Percentiles rank a stretch among this genome's conserved stretches.
Conservation (phyloP, 805 yeast genomes). For the Lachancea kluyveri region DNA sequence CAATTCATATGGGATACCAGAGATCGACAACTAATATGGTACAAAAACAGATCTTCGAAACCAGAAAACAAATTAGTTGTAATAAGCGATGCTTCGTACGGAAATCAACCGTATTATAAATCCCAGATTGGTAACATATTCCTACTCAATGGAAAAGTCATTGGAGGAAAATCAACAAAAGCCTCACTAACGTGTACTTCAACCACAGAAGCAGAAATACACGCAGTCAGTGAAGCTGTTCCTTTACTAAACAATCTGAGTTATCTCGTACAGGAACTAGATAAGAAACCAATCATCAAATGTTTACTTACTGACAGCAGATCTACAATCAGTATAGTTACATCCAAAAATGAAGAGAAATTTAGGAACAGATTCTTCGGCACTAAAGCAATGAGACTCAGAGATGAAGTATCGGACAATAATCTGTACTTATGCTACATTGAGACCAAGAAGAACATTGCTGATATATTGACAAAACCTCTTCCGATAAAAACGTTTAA, state of each 20-base stretch:
- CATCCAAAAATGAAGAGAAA: conserved; percentile 2
- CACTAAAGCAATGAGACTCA: conserved; percentile 6
- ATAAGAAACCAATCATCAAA: background rate
- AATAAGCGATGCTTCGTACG: conserved; percentile 1
- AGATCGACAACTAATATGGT: background rate
- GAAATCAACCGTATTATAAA: background rate
- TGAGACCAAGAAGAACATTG: conserved; percentile 3
- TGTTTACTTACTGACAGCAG: conserved; percentile 5
- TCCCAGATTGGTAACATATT: conserved; percentile 2
- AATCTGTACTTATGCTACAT: conserved; percentile 3
- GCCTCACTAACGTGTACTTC: conserved; percentile 1
- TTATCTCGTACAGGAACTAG: conserved; percentile 1
- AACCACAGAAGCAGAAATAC: conserved; percentile 1
- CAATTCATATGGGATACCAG: conserved; percentile 1
- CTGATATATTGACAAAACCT: conserved; percentile 5
- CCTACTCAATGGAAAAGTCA: background rate
- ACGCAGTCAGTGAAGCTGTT: conserved; percentile 1
- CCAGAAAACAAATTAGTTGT: background rate
- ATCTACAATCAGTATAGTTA: conserved; percentile 1
- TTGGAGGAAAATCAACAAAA: background rate
- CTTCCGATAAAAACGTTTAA: too few relatives aligned
- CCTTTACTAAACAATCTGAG: conserved; percentile 1
- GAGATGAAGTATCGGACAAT: conserved; percentile 1
- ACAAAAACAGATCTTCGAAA: background rate
- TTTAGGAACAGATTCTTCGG: conserved; percentile 7